These are phyloP conservation scores for Amanita thiersii DNA, from an alignment of 768 basidiomycete species.

Conservation along the genomic window DNA sequence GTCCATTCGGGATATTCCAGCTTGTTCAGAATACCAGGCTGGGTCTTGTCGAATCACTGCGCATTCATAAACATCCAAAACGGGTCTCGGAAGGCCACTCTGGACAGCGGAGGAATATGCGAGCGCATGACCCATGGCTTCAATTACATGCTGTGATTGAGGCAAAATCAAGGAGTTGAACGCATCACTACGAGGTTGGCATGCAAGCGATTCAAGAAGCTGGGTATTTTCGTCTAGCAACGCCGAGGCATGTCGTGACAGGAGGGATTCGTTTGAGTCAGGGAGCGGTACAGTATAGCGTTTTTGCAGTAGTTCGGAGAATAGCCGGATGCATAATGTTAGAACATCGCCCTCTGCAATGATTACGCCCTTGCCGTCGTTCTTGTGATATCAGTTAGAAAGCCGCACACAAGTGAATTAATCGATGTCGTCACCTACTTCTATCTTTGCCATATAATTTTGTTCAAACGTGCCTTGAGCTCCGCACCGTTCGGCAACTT, in stretches of 20 bases:
- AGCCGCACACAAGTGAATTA: slow-evolving; percentile 8
- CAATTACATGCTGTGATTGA: slow-evolving; percentile 41
- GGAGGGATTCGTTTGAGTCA: slow-evolving; percentile 38
- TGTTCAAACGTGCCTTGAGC: slow-evolving; percentile 60
- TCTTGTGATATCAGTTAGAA: slow-evolving; percentile 17
- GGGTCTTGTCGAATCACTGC: slow-evolving; percentile 44
- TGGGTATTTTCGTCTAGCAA: slow-evolving; percentile 38
- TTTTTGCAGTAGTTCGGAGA: slow-evolving; percentile 49
- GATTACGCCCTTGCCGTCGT: slow-evolving; percentile 48
- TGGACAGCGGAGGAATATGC: slow-evolving; percentile 47
- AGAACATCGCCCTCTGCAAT: slow-evolving; percentile 51
- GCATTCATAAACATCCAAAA: slow-evolving; percentile 51
- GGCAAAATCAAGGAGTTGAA: slow-evolving; percentile 51
- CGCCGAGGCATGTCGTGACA: slow-evolving; percentile 40
- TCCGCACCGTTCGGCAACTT: slow-evolving; percentile 57
- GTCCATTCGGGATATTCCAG: slow-evolving; percentile 34
- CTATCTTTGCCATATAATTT: slow-evolving; percentile 49
- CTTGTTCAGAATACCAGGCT: slow-evolving; percentile 53
- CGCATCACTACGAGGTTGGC: slow-evolving; percentile 39
- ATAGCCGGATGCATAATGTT: slow-evolving; percentile 45
- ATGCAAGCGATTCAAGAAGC: slow-evolving; percentile 26
- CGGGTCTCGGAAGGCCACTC: slow-evolving; percentile 32
- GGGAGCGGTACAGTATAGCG: slow-evolving; percentile 47
- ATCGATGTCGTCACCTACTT: slow-evolving; percentile 25
- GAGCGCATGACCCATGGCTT: slow-evolving; percentile 58